Base-by-base conservation (phyloP, 1,284 basidiomycete genomes). In the Veloboletus limbatus region DNA sequence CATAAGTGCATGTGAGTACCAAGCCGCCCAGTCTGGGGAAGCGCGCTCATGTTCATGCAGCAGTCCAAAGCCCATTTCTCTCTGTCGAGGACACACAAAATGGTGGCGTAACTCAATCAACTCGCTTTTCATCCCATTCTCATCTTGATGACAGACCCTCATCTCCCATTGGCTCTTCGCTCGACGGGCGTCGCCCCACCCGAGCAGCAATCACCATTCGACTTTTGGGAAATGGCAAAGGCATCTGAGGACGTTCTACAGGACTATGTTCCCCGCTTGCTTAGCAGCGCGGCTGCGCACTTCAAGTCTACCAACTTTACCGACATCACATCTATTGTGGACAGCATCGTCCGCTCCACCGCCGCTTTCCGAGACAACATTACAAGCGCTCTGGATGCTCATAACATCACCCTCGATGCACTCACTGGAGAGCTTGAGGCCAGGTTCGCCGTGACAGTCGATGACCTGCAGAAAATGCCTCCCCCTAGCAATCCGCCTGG, bases 161-260 rank as follows among this genome's bases (percentile, higher is more conserved):
- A 37, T 11, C 17, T 42, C 4, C 45, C 43, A 6, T 17, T 40
- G 0, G 20, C 32, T 4, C 21, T 40, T 24, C 52, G 26, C 9
- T 2, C 36, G 26, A 27, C 27, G 8, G 2, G 13, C n/a, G n/a
- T n/a, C n/a, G n/a, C n/a, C n/a, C n/a, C n/a, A n/a, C n/a, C n/a
- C n/a, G n/a, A n/a, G n/a, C n/a, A n/a, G n/a, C n/a, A n/a, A n/a
- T 36, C 54, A 1, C 6, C 20, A 0, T 5, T 20, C 4, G 39
- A 54, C n/a, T 45, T 57, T 39, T 55, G 46, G 54, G 40, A 51
- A n/a, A 14, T 13, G n/a, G 51, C 34, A 0, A 51, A 46, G 21
- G 4, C 32, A 20, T 42, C 26, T 7, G 31, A 51, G 17, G 7
- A 43, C 7, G 14, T 1, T 8, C 21, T 50, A 6, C 40, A 36